phyloP scores from a whole-genome alignment of 441 rosid genomes.

The Erodium trifolium region DNA sequence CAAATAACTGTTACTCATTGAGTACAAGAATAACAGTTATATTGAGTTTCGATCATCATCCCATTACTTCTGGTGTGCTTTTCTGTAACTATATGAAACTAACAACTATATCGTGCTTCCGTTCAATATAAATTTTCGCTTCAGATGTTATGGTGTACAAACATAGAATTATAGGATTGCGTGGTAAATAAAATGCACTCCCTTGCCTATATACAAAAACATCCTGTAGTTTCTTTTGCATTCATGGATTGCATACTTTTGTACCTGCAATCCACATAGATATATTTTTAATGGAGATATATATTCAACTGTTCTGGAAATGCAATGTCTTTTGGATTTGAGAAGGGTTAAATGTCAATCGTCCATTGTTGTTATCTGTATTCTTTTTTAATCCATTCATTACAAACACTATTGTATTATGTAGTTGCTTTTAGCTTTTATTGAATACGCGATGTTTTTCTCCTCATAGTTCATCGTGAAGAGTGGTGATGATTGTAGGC shows the following conservation, averaged over 20 bases:
- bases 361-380: background rate
- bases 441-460: slow-evolving; percentile 5
- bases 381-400: background rate
- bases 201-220: background rate
- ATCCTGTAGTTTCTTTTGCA: background rate
- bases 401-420: background rate
- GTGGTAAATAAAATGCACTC: background rate
- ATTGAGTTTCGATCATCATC: background rate
- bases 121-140: background rate
- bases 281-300: background rate
- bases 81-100: background rate
- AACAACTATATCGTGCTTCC: background rate
- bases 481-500: slow-evolving; percentile 97
- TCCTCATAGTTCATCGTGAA: slow-evolving; percentile 68
- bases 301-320: background rate
- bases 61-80: background rate
- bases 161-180: background rate
- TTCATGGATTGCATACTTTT: background rate
- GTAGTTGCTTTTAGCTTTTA: background rate
- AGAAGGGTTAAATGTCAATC: background rate
- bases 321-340: background rate
- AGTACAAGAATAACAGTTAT: background rate
- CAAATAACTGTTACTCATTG: background rate
- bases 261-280: slow-evolving; percentile 4
- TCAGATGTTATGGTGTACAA: background rate